Percentiles rank a stretch among this genome's conserved stretches.
phyloP scores from a whole-genome alignment of 2,329 filamentous ascomycete genomes.

The Metarhizium robertsii region DNA sequence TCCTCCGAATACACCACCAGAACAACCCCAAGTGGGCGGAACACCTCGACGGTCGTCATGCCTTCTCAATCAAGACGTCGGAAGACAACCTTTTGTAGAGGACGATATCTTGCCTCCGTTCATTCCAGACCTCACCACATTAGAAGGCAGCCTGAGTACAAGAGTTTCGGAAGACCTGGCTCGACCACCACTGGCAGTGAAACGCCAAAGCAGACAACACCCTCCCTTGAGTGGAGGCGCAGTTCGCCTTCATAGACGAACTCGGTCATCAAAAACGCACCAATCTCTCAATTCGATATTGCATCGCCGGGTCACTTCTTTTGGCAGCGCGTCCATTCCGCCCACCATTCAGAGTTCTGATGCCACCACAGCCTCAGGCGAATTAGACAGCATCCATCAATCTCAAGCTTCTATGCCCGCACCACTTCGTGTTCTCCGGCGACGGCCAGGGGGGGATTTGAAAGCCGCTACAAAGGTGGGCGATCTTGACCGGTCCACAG shows the following conservation, averaged over 20 bases:
- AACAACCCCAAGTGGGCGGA: conserved; percentile 26
- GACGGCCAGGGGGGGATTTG: conserved; percentile 67
- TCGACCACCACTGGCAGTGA: conserved; percentile 21
- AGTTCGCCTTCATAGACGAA: conserved; percentile 30
- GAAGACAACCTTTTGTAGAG: conserved; percentile 22
- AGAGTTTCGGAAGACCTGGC: conserved; percentile 23
- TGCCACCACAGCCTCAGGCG: conserved; percentile 45
- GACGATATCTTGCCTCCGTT: conserved; percentile 36
- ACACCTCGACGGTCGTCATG: conserved; percentile 47
- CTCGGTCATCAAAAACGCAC: conserved; percentile 39
- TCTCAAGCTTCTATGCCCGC: conserved; percentile 30
- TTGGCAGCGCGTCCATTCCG: conserved; percentile 44
- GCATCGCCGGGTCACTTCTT: conserved; percentile 49
- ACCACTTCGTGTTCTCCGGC: conserved; percentile 55
- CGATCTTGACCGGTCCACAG: conserved; percentile 42
- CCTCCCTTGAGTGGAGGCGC: conserved; percentile 19
- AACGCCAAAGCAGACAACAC: conserved; percentile 15
- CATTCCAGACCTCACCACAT: conserved; percentile 34
- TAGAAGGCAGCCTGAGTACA: conserved; percentile 19
- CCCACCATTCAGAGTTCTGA: conserved; percentile 52
- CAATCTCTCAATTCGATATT: conserved; percentile 41
- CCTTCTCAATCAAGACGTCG: conserved; percentile 38
- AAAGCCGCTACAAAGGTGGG: conserved; percentile 57
- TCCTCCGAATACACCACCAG: conserved; percentile 52
- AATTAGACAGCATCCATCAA: conserved; percentile 37